Conservation (phyloP, 1,284 basidiomycete species). For the Golubevia pallescens region DNA sequence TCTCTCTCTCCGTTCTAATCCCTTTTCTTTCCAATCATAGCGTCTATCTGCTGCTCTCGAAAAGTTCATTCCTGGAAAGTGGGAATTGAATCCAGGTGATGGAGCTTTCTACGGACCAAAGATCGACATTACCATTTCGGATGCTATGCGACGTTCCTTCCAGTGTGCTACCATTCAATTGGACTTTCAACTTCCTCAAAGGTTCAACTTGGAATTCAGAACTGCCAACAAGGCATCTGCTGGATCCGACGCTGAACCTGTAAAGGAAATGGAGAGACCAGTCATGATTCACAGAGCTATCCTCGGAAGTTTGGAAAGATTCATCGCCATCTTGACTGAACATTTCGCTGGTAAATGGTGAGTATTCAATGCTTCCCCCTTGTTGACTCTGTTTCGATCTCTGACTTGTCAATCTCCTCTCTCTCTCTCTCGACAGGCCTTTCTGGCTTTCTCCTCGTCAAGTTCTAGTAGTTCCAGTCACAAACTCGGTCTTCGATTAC, state of each 20-base stretch:
- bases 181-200: slow-evolving; percentile 98
- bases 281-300: slow-evolving; percentile 99
- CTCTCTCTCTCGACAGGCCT: slow-evolving; percentile 70
- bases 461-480: slow-evolving; percentile 90
- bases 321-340: slow-evolving; percentile 96
- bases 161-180: slow-evolving; percentile 99
- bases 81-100: slow-evolving; percentile 94
- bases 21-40: slow-evolving; percentile 65
- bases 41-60: slow-evolving; percentile 86
- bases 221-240: slow-evolving; percentile 53
- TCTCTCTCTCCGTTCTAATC: background rate
- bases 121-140: slow-evolving; percentile 96
- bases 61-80: slow-evolving; percentile 83
- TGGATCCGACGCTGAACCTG: slow-evolving; percentile 59
- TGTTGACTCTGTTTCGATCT: background rate
- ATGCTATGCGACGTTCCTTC: slow-evolving; percentile 85
- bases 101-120: slow-evolving; percentile 76
- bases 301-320: slow-evolving; percentile 90
- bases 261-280: slow-evolving; percentile 72
- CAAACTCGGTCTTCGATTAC: slow-evolving; percentile 78
- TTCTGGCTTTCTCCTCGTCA: slow-evolving; percentile 98
- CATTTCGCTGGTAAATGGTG: slow-evolving; percentile 97
- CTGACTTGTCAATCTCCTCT: background rate
- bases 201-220: slow-evolving; percentile 93
- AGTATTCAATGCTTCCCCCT: slow-evolving; percentile 29